Base-by-base conservation (phyloP, 2,329 filamentous ascomycete genomes). In the Xenoacremonium recifei region DNA sequence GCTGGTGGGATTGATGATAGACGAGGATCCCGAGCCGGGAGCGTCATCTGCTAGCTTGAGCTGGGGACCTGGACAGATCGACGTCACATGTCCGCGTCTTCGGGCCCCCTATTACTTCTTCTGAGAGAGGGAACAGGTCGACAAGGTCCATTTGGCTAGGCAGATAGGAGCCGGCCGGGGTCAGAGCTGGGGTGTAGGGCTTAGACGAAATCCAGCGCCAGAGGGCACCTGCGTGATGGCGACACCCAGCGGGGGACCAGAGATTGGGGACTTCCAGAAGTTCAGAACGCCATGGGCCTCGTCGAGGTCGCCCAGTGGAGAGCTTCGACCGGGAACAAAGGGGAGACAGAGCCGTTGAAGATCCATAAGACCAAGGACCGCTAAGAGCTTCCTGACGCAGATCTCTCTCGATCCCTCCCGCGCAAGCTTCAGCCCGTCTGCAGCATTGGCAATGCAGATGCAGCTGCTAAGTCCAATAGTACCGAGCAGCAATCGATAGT, bases 401-500 rank as follows among this genome's bases (percentile, higher is more conserved):
- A 31, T 31, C 29, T 15, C n/a, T 31, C 15, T 19, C 32, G 32
- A 18, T 34, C 32, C 32, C 5, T 34, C 32, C 32, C 32, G 32
- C 32, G 18, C 32, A 34, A 34, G 32, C 16, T 34, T 34, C 16
- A 34, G 32, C 32, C 32, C 32, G 32, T 20, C 32, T 34, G 15
- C 16, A 20, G 9, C 9, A n/a, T 18, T 5, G 15, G n/a, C n/a
- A 18, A 34, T 19, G 32, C 16, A 9, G 15, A 19, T 19, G 32
- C 18, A 5, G 17, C 16, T 20, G 5, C 17, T 7, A 34, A 6
- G 20, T 15, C 17, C 27, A 36, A 42, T 33, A 21, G 33, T 35
- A 38, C 33, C 33, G 38, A 34, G 43, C 40, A 13, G 35, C 35
- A 42, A 37, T 49, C 42, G 42, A 50, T 50, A 45, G 35, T 43